Conservation (phyloP, 2,329 filamentous ascomycete species). For the Bipolaris sorokiniana region DNA sequence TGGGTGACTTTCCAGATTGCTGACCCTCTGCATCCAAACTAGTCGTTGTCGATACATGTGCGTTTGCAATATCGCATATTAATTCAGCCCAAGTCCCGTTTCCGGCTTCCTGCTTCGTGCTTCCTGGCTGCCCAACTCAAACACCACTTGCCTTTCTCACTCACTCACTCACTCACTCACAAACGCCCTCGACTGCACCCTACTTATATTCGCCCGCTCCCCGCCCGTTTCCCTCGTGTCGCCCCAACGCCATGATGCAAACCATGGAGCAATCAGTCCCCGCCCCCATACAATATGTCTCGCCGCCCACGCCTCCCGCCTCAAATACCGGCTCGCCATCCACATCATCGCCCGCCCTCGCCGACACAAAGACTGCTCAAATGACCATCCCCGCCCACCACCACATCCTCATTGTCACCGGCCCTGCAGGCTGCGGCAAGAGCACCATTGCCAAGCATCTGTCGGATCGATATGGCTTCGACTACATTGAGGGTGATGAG, state of each 20-base stretch:
- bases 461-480: constrained; percentile 50
- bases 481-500: constrained; percentile 60
- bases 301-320: constrained; percentile 39
- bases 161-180: constrained; percentile 2
- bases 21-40: constrained; percentile 24
- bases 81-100: constrained; percentile 14
- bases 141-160: too few species aligned
- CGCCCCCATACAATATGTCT: constrained; percentile 38
- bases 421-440: constrained; percentile 62
- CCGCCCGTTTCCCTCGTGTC: constrained; percentile 8
- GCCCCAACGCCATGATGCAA: constrained; percentile 42
- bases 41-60: constrained; percentile 26
- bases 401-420: constrained; percentile 60
- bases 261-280: constrained; percentile 38
- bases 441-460: constrained; percentile 58
- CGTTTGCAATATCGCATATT: constrained; percentile 38
- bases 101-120: constrained; percentile 1
- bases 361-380: constrained; percentile 19
- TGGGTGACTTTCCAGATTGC: constrained; percentile 26
- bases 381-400: constrained; percentile 49
- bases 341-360: constrained; percentile 24
- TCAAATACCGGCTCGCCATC: constrained; percentile 38
- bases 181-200: constrained; percentile 7
- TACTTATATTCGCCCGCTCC: constrained; percentile 1
- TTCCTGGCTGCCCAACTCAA: constrained; percentile 17